A percentile compares a stretch with the other conserved stretches of the same genome.
phyloP scores from a whole-genome alignment of 1,284 basidiomycete species.

The Ustilago esculenta region DNA sequence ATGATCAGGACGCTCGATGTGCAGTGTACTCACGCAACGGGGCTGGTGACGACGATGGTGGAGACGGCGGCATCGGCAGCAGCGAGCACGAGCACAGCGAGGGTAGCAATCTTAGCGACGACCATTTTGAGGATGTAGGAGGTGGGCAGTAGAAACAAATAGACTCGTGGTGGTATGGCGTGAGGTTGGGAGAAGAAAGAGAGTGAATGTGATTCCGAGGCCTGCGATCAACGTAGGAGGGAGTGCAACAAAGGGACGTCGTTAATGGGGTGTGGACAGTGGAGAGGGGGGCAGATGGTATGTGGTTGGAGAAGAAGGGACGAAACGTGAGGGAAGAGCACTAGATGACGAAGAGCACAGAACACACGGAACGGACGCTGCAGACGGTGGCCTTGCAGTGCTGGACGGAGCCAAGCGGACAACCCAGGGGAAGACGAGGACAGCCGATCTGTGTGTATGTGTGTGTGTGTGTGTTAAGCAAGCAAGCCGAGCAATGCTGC shows the following conservation, averaged over 20 bases:
- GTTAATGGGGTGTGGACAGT: slow-evolving; percentile 1
- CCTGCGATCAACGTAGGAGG: slow-evolving; percentile 33
- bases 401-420: background rate
- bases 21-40: slow-evolving; percentile 47
- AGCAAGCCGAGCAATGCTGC: too few species aligned
- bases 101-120: slow-evolving; percentile 31
- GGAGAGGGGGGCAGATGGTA: background rate
- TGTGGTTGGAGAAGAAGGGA: background rate
- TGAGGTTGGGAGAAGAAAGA: slow-evolving; percentile 5
- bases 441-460: too few species aligned
- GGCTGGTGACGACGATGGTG: slow-evolving; percentile 52
- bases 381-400: background rate
- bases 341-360: too few species aligned
- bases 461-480: too few species aligned
- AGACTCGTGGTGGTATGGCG: slow-evolving; percentile 1
- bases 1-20: too few species aligned
- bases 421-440: too few species aligned
- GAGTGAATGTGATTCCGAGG: slow-evolving; percentile 6
- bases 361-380: too few species aligned
- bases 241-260: background rate
- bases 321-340: background rate
- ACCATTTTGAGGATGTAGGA: slow-evolving; percentile 24
- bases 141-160: background rate
- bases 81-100: slow-evolving; percentile 40
- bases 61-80: slow-evolving; percentile 44